Evolutionary conservation across 2,329 filamentous ascomycete species (phyloP).

Genomic region (Harringtonia lauricola): DNA sequence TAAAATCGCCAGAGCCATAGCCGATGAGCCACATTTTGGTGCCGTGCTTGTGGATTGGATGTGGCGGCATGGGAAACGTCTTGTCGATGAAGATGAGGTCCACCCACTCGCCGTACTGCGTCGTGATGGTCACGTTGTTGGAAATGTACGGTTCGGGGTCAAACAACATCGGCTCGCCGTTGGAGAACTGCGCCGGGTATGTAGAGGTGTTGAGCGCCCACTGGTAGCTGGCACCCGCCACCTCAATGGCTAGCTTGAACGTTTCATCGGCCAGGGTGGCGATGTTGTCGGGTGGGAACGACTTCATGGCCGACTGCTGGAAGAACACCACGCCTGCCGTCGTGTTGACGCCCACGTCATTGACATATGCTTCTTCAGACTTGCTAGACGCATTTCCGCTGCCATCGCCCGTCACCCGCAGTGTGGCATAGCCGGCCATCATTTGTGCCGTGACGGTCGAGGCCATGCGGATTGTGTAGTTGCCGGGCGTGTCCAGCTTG

Average conservation of each 20-base stretch:
- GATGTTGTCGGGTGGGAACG: constrained; percentile 35
- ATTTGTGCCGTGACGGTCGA: constrained; percentile 39
- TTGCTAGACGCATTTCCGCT: constrained; percentile 13
- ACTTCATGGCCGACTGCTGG: constrained; percentile 27
- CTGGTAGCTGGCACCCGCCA: constrained; percentile 32
- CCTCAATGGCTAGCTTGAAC: constrained; percentile 28
- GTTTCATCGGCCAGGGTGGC: constrained; percentile 31
- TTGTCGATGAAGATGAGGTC: constrained; percentile 40
- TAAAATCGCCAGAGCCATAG: constrained; percentile 35
- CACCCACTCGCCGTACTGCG: constrained; percentile 37
- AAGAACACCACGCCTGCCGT: constrained; percentile 31
- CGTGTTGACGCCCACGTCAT: constrained; percentile 32
- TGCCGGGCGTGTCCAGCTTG: constrained; percentile 31
- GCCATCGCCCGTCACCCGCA: constrained; percentile 25
- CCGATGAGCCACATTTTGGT: constrained; percentile 50
- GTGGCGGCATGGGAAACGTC: constrained; percentile 36
- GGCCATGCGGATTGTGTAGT: constrained; percentile 44
- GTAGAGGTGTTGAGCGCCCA: constrained; percentile 42
- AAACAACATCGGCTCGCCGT: constrained; percentile 33
- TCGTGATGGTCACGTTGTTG: constrained; percentile 37
- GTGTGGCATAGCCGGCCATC: constrained; percentile 37
- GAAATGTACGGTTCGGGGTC: constrained; percentile 20
- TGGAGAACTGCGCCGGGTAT: constrained; percentile 25
- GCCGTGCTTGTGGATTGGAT: constrained; percentile 55
- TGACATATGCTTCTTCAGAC: constrained; percentile 30